These are phyloP conservation scores for Rhodotorula toruloides DNA, from an alignment of 768 basidiomycete species.

Conservation along the genomic window DNA sequence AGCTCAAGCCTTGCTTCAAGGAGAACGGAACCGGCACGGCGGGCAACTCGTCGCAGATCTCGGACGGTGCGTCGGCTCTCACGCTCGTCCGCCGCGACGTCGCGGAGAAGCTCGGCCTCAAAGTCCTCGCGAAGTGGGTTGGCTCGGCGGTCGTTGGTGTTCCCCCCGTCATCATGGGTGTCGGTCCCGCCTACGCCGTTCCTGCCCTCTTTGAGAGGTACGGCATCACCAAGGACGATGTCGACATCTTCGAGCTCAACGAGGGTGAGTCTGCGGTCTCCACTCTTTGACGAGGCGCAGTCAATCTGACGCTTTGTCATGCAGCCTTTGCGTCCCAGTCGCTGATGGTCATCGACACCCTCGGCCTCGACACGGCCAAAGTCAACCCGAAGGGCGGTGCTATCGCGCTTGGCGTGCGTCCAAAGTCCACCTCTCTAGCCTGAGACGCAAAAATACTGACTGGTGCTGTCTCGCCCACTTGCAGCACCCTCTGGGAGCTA, in stretches of 20 bases:
- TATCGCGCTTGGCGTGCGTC: constrained; percentile 45
- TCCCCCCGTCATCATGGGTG: constrained; percentile 51
- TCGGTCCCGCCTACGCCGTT: constrained; percentile 84
- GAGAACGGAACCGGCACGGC: constrained; percentile 49
- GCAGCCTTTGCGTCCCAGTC: constrained; percentile 47
- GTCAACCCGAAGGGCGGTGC: constrained; percentile 51
- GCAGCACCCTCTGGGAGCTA: constrained; percentile 44
- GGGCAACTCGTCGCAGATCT: constrained; percentile 51
- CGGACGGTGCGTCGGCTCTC: constrained; percentile 51
- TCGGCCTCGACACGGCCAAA: constrained; percentile 46
- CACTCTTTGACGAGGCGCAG: too few species aligned
- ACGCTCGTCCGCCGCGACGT: constrained; percentile 48
- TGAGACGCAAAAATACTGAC: neutral
- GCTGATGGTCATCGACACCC: constrained; percentile 48
- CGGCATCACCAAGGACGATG: constrained; percentile 41
- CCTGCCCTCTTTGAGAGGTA: constrained; percentile 52
- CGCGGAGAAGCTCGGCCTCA: constrained; percentile 49
- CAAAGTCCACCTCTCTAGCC: too few species aligned
- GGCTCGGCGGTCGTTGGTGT: constrained; percentile 49
- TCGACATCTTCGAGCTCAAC: constrained; percentile 46
- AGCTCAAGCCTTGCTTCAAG: constrained; percentile 51
- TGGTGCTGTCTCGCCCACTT: neutral
- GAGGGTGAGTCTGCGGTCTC: constrained; percentile 36
- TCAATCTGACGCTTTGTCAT: neutral
- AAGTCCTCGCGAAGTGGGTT: constrained; percentile 48